Base-by-base conservation (phyloP, 305 asterid genomes). In the Euphrasia arctica region DNA sequence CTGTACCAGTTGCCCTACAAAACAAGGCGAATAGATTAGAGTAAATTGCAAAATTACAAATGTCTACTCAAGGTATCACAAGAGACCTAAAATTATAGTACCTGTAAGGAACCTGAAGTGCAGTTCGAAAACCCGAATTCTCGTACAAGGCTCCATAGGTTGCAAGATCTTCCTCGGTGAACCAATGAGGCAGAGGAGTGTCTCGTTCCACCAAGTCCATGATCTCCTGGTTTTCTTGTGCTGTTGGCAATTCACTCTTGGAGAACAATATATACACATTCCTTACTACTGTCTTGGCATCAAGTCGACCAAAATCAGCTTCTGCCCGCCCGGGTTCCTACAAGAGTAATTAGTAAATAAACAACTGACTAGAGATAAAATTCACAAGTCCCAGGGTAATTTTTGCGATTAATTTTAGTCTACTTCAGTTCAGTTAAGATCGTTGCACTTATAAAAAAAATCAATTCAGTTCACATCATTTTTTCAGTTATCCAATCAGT, bases 91-190 rank as follows among this genome's bases (percentile, higher is more conserved):
- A n/a, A 47, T 32, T 41, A 55, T 18, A 58, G n/a, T 73, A 83
- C 89, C 93, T 85, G 67, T 87, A 87, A 42, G 95, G 88, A 62
- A 85, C 85, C 69, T 85, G 83, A 78, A 85, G 54, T 28, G 95
- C 88, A 63, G 83, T 83, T 70, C 18, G 74, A 60, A 83, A 87
- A 25, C 93, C 93, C 2, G 93, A 85, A 25, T 81, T 87, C 67
- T 76, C 80, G 47, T 87, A 85, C 65, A 79, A 72, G 57, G 67
- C 75, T 15, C 85, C 88, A 63, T 85, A 85, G 14, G 65, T 42
- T 4, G 69, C 74, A 45, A 87, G 80, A 60, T 85, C 90, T 54
- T 83, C 74, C 73, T 85, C 85, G 0, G 85, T 69, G 71, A 87
- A 75, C 95, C 95, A 85, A 58, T 66, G 18, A 0, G 93, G 93